Percentiles rank a stretch among this genome's conserved stretches.
These are phyloP conservation scores for Phytopythium chamaehyphon DNA, from an alignment of 352 stramenopile genomes.

Conservation along the genomic window DNA sequence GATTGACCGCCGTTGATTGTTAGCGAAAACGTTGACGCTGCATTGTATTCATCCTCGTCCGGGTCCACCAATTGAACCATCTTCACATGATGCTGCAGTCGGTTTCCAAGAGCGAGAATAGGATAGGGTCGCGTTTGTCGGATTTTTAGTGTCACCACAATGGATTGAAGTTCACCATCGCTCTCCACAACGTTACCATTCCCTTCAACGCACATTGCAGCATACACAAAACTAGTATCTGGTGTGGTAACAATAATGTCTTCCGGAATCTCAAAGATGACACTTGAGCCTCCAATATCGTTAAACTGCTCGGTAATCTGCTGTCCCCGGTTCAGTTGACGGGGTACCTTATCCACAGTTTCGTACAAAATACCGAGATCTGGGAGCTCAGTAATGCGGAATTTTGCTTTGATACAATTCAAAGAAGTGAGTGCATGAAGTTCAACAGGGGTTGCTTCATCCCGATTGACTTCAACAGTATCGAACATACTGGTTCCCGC, in stretches of 20 bases:
- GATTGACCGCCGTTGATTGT: conserved; percentile 9
- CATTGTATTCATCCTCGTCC: conserved; percentile 32
- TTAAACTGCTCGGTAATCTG: neutral
- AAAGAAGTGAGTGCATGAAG: conserved; percentile 1
- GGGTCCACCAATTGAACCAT: conserved; percentile 17
- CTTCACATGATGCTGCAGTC: conserved; percentile 16
- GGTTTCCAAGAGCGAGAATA: conserved; percentile 16
- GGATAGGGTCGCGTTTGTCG: conserved; percentile 10
- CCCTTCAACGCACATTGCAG: conserved; percentile 1
- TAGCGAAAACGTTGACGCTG: conserved; percentile 14
- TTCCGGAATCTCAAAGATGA: conserved; percentile 9
- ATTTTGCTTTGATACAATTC: conserved; percentile 1
- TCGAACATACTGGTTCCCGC: conserved; percentile 11
- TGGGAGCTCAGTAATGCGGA: conserved; percentile 11
- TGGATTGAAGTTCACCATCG: neutral
- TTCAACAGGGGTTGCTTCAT: conserved; percentile 1
- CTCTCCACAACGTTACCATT: neutral
- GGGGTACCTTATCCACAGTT: neutral
- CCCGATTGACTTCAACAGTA: neutral
- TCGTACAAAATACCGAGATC: neutral
- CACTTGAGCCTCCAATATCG: conserved; percentile 3
- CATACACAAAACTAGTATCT: conserved; percentile 11
- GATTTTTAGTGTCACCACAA: conserved; percentile 5
- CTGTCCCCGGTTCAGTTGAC: neutral
- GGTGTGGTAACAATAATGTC: neutral